Conservation (phyloP, 768 basidiomycete genomes). For the Podaxis rugospora region DNA sequence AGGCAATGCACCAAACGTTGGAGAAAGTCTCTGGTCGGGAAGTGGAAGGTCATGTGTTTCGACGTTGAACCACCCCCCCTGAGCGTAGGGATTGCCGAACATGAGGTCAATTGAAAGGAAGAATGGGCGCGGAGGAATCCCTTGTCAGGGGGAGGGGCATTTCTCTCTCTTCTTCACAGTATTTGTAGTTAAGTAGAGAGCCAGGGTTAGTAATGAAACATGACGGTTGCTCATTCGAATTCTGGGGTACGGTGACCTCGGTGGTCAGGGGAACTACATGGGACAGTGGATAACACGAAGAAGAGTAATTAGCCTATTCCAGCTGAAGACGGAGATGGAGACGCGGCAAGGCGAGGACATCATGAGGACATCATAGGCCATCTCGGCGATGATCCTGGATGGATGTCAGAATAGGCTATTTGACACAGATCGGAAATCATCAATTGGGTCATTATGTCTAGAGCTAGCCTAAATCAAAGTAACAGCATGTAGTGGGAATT, state of each 20-base stretch:
- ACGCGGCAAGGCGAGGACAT: neutral
- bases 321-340: neutral
- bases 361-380: conserved; percentile 2
- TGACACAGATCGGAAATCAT: neutral
- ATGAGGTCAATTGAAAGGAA: conserved; percentile 1
- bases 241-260: conserved; percentile 7
- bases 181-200: neutral
- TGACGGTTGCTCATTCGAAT: neutral
- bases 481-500: neutral
- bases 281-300: neutral
- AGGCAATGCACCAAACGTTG: conserved; percentile 19
- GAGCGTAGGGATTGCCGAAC: conserved; percentile 19
- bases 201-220: conserved; percentile 9
- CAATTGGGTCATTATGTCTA: neutral
- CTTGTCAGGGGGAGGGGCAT: too few relatives aligned
- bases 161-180: neutral
- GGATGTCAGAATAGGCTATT: neutral
- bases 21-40: conserved; percentile 10
- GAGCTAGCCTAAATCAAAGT: neutral
- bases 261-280: conserved; percentile 3
- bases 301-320: conserved; percentile 5
- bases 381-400: conserved; percentile 8
- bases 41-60: conserved; percentile 7
- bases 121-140: neutral
- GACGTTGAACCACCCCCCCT: conserved; percentile 18